Base-by-base conservation (phyloP, 2,329 filamentous ascomycete genomes). In the Alternaria conjuncta region DNA sequence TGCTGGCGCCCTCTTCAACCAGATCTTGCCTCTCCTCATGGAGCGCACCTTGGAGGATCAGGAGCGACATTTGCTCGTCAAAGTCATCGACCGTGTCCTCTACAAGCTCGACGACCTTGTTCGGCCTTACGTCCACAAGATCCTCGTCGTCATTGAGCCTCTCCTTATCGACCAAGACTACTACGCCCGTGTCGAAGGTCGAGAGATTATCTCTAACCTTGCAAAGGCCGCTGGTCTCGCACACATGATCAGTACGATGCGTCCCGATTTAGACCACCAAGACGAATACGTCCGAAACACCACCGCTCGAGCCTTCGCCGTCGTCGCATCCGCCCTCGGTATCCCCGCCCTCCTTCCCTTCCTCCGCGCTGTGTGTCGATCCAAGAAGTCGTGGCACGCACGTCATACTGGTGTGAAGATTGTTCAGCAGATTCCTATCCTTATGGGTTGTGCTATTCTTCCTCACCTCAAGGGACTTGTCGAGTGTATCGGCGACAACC, bases 211-310 rank as follows among this genome's bases (percentile, higher is more conserved):
- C 73, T 98, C 95, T 59, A 99, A 99, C 79, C 88, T 99, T 54
- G 92, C 92, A 78, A 99, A 99, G 82, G 96, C 96, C 23, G 96
- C 96, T 66, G 96, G 96, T 78, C 87, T 99, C 58, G 96, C 96
- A 18, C 96, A 96, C 72, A 99, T 99, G 96, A 99, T 99, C 79
- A 97, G 94, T 82, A 97, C 94, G 9, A 99, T 99, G 96, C 88
- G 96, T 75, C 96, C 96, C 0, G 96, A 99, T 87, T 97, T 99
- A 70, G 96, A 99, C 74, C 96, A 99, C 74, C 92, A 96, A 25
- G 96, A 99, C 75, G 96, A 99, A 80, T 99, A 99, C 78, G 96
- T 99, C 12, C 89, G 96, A 78, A 99, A 99, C 82, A 99, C 96
- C 2, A 99, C 96, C 2, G 96, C 96, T 58, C 88, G 96, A 84